A percentile compares a stretch with the other conserved stretches of the same genome.
Evolutionary conservation across 768 basidiomycete species (phyloP).

Genomic region (Tylopilus balloui): DNA sequence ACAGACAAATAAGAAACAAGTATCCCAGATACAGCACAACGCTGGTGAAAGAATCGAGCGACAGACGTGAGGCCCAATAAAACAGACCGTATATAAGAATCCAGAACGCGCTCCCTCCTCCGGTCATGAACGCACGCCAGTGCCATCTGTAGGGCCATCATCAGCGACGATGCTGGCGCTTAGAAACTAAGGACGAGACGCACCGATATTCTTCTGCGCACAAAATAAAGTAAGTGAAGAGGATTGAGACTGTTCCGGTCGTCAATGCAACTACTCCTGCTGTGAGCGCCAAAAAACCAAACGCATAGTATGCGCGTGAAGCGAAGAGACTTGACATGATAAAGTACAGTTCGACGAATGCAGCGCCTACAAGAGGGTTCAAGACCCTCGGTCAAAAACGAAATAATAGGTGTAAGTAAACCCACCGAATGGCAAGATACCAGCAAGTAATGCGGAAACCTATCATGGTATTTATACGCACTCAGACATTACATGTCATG

Average conservation of each 20-base stretch:
- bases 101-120: slow-evolving; percentile 93
- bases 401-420: neutral
- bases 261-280: slow-evolving; percentile 79
- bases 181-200: slow-evolving; percentile 14
- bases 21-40: slow-evolving; percentile 88
- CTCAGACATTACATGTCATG: neutral
- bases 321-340: slow-evolving; percentile 89
- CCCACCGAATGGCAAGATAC: slow-evolving; percentile 86
- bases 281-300: slow-evolving; percentile 90
- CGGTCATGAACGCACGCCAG: slow-evolving; percentile 90
- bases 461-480: slow-evolving; percentile 23
- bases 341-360: slow-evolving; percentile 93
- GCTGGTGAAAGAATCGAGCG: slow-evolving; percentile 76
- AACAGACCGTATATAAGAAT: slow-evolving; percentile 82
- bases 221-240: slow-evolving; percentile 85
- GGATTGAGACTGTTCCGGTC: slow-evolving; percentile 85
- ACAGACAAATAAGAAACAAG: slow-evolving; percentile 72
- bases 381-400: neutral
- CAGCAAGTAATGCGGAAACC: slow-evolving; percentile 77
- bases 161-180: slow-evolving; percentile 1
- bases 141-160: slow-evolving; percentile 67
- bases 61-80: slow-evolving; percentile 85
- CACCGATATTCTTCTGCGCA: slow-evolving; percentile 94
- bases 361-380: slow-evolving; percentile 59
- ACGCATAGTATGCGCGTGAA: slow-evolving; percentile 90